Evolutionary conservation across 2,329 filamentous ascomycete species (phyloP).

Genomic region (Diplodia corticola): DNA sequence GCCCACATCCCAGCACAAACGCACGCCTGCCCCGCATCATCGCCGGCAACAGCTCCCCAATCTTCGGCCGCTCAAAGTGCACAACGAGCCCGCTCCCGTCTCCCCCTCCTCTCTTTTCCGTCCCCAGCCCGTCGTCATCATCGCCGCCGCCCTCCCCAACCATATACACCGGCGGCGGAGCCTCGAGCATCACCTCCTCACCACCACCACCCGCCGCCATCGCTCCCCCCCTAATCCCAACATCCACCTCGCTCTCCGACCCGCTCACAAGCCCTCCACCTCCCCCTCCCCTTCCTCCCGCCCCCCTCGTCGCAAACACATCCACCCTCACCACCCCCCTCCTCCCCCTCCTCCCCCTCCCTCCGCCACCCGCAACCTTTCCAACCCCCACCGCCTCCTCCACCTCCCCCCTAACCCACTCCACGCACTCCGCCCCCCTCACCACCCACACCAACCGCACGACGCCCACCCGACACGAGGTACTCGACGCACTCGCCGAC

Average conservation of each 20-base stretch:
- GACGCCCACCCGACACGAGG: neutral
- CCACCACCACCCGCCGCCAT: neutral
- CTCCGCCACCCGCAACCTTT: too few species aligned
- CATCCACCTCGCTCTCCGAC: neutral
- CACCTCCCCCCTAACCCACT: slow-evolving; percentile 25
- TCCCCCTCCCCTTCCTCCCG: neutral
- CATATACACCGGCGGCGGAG: neutral
- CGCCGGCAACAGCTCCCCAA: neutral
- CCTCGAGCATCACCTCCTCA: neutral
- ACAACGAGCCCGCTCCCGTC: neutral
- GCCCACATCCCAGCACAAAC: slow-evolving; percentile 3
- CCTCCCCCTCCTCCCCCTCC: neutral
- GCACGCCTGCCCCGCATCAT: neutral
- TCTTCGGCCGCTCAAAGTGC: neutral
- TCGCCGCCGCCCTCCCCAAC: neutral
- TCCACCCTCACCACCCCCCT: slow-evolving; percentile 24
- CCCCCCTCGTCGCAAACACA: slow-evolving; percentile 24
- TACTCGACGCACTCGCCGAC: neutral
- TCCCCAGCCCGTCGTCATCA: neutral
- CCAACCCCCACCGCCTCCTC: neutral
- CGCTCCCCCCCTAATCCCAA: neutral
- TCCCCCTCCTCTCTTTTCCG: too few species aligned
- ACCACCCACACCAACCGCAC: slow-evolving; percentile 27
- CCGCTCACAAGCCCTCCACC: neutral
- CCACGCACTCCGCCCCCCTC: slow-evolving; percentile 21